Evolutionary conservation across 129 eudicot genomes (phyloP), one percentile per base, ranked within the genome.

Genomic region (Pseudognaphalium luteoalbum): DNA sequence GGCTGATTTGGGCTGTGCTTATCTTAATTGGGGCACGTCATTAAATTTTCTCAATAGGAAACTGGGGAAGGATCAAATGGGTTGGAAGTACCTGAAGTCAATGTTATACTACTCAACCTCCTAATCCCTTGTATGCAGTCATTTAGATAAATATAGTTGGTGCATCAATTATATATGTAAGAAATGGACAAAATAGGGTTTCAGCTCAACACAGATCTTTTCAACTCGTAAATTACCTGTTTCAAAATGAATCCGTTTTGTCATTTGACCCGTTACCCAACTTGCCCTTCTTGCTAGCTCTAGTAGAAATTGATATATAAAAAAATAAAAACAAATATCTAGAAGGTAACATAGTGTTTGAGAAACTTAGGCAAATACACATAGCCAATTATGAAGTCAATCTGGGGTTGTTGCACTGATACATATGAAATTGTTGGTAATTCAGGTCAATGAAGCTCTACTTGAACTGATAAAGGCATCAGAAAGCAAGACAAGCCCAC

Each of bases 401-500:
- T 6, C 62, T 69, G 22, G 21, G 44, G 76, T 69, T 73, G 62
- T 72, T 72, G 63, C 17, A 41, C 68, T 74, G 41, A 80, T 58
- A 28, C 68, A 2, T 35, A 20, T 37, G 42, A 4, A 64, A 33
- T 61, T 51, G 39, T 74, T 33, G 63, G 47, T 21, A 81, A 62
- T 71, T 72, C 86, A 94, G 98, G 98, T 94, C 64, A 94, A 94
- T 83, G 82, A 85, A 84, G 93, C 92, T 82, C 96, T 94, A 61
- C 83, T 78, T 58, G 96, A 91, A 56, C 83, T 94, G 88, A 94
- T 94, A 68, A 87, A 74, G 71, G 97, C 96, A 79, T 83, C 98
- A 81, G 86, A 87, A 75, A 70, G 42, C 66, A 81, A 74, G 75
- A 81, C 83, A 79, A 86, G 81, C 68, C 91, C 91, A 54, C 86